These are phyloP conservation scores for Raffaelea arxii DNA, from an alignment of 2,329 filamentous ascomycete species.

Conservation along the genomic window DNA sequence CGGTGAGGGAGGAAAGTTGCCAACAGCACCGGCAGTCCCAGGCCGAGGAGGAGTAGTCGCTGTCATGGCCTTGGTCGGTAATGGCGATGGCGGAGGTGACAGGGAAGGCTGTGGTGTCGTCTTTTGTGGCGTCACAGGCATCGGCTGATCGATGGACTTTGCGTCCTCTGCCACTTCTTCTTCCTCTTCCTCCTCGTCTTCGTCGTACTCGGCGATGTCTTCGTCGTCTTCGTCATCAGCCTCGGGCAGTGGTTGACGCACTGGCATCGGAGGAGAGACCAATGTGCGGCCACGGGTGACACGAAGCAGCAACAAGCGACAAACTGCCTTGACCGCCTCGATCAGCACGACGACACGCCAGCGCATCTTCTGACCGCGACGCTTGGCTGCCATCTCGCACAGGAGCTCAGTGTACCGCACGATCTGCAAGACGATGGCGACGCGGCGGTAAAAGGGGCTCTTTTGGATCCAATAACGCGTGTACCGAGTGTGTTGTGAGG, in stretches of 20 bases:
- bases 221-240: conserved; percentile 42
- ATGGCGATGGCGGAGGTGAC: conserved; percentile 12
- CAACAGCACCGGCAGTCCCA: neutral
- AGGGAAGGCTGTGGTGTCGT: conserved; percentile 9
- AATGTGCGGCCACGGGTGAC: conserved; percentile 77
- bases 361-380: conserved; percentile 66
- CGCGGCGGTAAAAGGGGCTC: conserved; percentile 63
- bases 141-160: conserved; percentile 16
- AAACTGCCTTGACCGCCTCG: conserved; percentile 79
- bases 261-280: conserved; percentile 74
- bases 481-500: conserved; percentile 47
- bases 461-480: conserved; percentile 57
- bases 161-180: conserved; percentile 31
- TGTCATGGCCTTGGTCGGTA: neutral
- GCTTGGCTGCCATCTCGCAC: conserved; percentile 95
- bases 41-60: neutral
- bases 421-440: conserved; percentile 76
- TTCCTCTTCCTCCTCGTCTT: conserved; percentile 36
- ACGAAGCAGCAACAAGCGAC: conserved; percentile 67
- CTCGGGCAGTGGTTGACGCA: conserved; percentile 68
- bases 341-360: conserved; percentile 84
- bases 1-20: conserved; percentile 8
- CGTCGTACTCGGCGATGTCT: conserved; percentile 39
- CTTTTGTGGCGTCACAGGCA: conserved; percentile 25
- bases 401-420: conserved; percentile 90